These are phyloP conservation scores for Massarina eburnea DNA, from an alignment of 2,329 filamentous ascomycete species.

Conservation along the genomic window DNA sequence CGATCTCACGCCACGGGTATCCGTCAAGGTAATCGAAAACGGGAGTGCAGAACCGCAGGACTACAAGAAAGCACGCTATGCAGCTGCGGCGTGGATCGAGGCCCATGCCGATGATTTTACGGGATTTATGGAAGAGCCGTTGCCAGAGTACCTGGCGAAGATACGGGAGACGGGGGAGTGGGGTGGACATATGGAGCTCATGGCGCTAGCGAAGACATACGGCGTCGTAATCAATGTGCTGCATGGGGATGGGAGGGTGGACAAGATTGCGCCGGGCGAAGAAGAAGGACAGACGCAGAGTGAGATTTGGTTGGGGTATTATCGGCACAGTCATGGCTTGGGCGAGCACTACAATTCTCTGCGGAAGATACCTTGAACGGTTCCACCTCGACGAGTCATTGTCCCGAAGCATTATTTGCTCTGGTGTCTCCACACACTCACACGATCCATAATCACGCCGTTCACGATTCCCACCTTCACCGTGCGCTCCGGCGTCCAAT, in stretches of 20 bases:
- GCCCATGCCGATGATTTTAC: constrained; percentile 77
- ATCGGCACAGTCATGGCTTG: constrained; percentile 87
- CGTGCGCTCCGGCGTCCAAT: constrained; percentile 60
- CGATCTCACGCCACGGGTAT: constrained; percentile 38
- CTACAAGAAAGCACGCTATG: constrained; percentile 69
- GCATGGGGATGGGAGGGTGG: constrained; percentile 76
- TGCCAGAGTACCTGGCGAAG: constrained; percentile 71
- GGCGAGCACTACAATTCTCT: constrained; percentile 98
- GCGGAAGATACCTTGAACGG: constrained; percentile 39
- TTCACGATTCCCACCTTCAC: constrained; percentile 50
- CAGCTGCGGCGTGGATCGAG: constrained; percentile 76
- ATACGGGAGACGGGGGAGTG: constrained; percentile 89
- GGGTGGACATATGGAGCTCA: constrained; percentile 90
- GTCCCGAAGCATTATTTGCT: constrained; percentile 16
- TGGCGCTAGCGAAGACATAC: constrained; percentile 80
- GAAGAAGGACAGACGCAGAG: constrained; percentile 50
- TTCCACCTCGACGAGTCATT: neutral
- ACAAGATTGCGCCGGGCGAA: constrained; percentile 65
- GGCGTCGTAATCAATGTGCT: constrained; percentile 80
- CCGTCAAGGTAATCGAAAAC: constrained; percentile 20
- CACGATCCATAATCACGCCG: constrained; percentile 54
- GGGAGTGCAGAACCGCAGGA: constrained; percentile 18
- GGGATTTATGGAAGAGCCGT: constrained; percentile 80
- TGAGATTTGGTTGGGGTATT: constrained; percentile 92
- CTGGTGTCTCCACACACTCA: constrained; percentile 54